Evolutionary conservation across 2,329 filamentous ascomycete genomes (phyloP), one percentile per base, ranked within the genome.

Genomic region (Amauroascus verrucosus): DNA sequence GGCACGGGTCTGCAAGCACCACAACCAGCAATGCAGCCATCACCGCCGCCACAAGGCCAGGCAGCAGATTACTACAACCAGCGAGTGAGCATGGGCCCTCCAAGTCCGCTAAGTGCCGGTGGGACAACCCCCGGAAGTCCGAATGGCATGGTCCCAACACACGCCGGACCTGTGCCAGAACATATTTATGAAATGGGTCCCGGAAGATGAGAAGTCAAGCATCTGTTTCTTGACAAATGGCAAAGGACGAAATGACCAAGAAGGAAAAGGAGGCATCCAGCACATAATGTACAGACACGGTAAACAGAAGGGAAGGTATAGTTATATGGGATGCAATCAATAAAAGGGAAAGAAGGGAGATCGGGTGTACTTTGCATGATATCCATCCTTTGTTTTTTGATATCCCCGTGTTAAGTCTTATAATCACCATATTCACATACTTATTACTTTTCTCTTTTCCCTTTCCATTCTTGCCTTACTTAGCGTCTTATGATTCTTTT

Each of bases 171-270:
- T 3, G 54, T 58, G 6, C 54, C 56, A 11, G 56, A 59, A 9
- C 55, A 58, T 20, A 57, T 59, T 18, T 57, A 59, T 40, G 58
- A 59, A 30, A 55, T 59, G 50, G 56, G 53, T 6, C 30, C 51
- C 4, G 48, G 51, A 6, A 35, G 51, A 46, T 51, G n/a, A n/a
- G n/a, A 32, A 32, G 14, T 4, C 11, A 6, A 9, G n/a, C 26
- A 5, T 30, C 26, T 30, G 9, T 30, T 30, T 9, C 4, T 30
- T 30, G 26, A 30, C 26, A 30, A 30, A 30, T 5, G 26, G 26
- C 9, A 6, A 20, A 13, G 18, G 16, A n/a, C n/a, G n/a, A n/a
- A n/a, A n/a, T n/a, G n/a, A n/a, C n/a, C 2, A 24, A 22, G 3
- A 24, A 43, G 3, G 4, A 24, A 43, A 24, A 22, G 24, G 18